Evolutionary conservation across 306 rosid genomes (phyloP).

Genomic region (Prunus mongolica): DNA sequence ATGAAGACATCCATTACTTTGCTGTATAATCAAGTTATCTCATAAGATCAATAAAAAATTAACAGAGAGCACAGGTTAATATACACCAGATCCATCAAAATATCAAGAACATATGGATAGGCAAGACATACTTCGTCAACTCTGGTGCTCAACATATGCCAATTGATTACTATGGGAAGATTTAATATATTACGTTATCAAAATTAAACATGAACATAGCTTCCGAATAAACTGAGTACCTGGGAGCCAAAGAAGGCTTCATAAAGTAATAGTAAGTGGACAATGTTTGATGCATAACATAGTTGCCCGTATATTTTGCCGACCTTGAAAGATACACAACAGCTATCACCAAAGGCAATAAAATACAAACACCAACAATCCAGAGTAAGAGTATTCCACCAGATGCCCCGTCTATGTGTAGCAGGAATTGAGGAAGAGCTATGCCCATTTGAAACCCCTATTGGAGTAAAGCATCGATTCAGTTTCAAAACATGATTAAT

Average conservation of each 20-base stretch:
- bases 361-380: slow-evolving; percentile 96
- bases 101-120: not conserved
- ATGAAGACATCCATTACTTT: slow-evolving; percentile 98
- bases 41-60: slow-evolving; percentile 1
- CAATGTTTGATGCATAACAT: slow-evolving; percentile 97
- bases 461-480: slow-evolving; percentile 25
- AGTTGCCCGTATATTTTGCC: slow-evolving; percentile 89
- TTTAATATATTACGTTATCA: not conserved
- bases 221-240: slow-evolving; percentile 33
- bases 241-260: slow-evolving; percentile 98
- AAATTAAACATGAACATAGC: not conserved
- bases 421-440: slow-evolving; percentile 92
- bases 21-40: slow-evolving; percentile 43
- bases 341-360: slow-evolving; percentile 92
- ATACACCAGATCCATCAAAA: not conserved
- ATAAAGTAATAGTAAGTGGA: slow-evolving; percentile 78
- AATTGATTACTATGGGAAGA: not conserved
- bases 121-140: not conserved
- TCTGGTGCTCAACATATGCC: not conserved
- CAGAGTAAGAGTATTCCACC: slow-evolving; percentile 94
- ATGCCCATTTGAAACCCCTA: slow-evolving; percentile 99
- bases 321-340: slow-evolving; percentile 95
- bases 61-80: not conserved
- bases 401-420: slow-evolving; percentile 81
- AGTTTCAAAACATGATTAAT: slow-evolving; percentile 10